A percentile compares a stretch with the other conserved stretches of the same genome.
phyloP scores from a whole-genome alignment of 495 filamentous ascomycete genomes.

The Chaetomium cochliodes region DNA sequence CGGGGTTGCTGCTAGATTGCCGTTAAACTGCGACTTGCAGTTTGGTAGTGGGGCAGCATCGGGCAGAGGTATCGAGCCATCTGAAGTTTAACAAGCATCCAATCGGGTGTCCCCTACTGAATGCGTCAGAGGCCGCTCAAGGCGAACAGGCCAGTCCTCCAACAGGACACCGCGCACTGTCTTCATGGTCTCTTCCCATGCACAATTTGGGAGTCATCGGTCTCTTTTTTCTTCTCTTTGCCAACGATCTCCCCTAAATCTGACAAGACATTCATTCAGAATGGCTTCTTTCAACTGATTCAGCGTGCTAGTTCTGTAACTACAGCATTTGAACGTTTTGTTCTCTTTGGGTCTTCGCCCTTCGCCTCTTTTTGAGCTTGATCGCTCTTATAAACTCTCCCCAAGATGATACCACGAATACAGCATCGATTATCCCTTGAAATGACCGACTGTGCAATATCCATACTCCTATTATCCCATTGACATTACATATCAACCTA shows the following conservation, averaged over 20 bases:
- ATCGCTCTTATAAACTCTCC: conserved; percentile 27
- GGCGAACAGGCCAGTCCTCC: background rate
- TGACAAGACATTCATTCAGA: background rate
- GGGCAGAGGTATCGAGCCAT: background rate
- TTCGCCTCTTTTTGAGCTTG: conserved; percentile 16
- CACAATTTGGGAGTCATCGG: conserved; percentile 11
- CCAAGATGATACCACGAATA: conserved; percentile 64
- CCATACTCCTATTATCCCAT: conserved; percentile 13
- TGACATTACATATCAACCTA: background rate
- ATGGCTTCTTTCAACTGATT: conserved; percentile 18
- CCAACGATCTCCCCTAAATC: background rate
- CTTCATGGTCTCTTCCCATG: background rate
- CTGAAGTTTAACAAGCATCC: background rate
- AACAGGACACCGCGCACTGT: conserved; percentile 5
- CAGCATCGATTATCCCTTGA: conserved; percentile 36
- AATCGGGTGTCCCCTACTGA: background rate
- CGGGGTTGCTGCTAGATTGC: background rate
- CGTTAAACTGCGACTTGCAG: background rate
- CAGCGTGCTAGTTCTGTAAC: background rate
- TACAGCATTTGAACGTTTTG: conserved; percentile 6
- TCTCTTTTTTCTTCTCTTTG: background rate
- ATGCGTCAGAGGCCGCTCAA: conserved; percentile 3
- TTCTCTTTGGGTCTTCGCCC: conserved; percentile 17
- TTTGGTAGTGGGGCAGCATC: background rate
- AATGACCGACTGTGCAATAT: conserved; percentile 32